Base-by-base conservation (phyloP, 2,329 filamentous ascomycete genomes). In the Scedosporium apiospermum region DNA sequence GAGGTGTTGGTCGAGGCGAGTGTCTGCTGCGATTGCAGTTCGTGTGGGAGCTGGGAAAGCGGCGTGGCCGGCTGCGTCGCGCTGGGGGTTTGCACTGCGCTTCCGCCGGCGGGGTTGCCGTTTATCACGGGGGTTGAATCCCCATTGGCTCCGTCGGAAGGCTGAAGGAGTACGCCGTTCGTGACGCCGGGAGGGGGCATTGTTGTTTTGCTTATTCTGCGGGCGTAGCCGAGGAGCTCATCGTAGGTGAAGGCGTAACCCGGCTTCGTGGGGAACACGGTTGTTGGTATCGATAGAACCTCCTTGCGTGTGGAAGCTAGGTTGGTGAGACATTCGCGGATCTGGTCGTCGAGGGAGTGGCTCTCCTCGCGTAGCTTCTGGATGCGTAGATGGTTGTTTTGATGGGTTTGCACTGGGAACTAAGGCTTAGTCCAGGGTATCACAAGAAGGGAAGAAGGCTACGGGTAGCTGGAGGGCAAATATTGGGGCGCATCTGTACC, bases 151-250 rank as follows among this genome's bases (percentile, higher is more conserved):
- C 68, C 65, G 21, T 64, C 53, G 69, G 12, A 69, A 66, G 41
- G 68, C 69, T 1, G 68, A 63, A 61, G 64, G 21, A 72, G 68
- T 21, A 75, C 62, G 23, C 74, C 71, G 65, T 80, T 79, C 12
- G 78, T 73, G 58, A 78, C 77, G 57, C 77, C 76, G 0, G 84
- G 84, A 0, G 87, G 87, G 0, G 91, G 90, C 12, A 91, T 81
- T 0, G 91, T 93, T 66, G 88, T 91, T 71, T 87, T 89, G 72
- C 87, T 89, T 70, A 96, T 95, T 66, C 88, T 86, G 53, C 88
- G 88, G 23, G 90, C 91, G 71, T 91, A 95, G 65, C 80, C 82
- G 23, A 96, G 85, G 0, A 96, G 83, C 67, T 93, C 88, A 55
- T 86, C 81, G 70, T 91, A 90, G 3, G 82, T 82, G 59, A 95